phyloP scores from a whole-genome alignment of 768 basidiomycete genomes.

The Leccinum ochraceum region DNA sequence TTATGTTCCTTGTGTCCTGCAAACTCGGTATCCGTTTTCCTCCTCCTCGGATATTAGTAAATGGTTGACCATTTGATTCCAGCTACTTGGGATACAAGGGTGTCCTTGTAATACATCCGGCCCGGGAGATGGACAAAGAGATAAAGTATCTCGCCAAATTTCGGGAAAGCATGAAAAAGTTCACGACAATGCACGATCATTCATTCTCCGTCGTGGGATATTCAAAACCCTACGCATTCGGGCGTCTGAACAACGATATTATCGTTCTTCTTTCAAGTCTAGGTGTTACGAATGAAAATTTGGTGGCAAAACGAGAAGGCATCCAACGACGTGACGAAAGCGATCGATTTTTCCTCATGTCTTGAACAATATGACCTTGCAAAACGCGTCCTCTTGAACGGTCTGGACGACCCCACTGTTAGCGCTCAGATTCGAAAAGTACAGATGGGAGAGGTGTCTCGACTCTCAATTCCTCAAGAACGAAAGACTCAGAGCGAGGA shows the following conservation, averaged over 20 bases:
- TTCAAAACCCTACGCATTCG: conserved; percentile 64
- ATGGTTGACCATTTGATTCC: neutral
- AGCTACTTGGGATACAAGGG: conserved; percentile 76
- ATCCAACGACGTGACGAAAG: conserved; percentile 45
- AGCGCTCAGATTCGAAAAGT: conserved; percentile 40
- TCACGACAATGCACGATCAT: conserved; percentile 51
- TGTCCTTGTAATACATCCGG: conserved; percentile 64
- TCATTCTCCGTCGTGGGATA: conserved; percentile 70
- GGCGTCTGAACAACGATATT: conserved; percentile 69
- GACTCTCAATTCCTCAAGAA: conserved; percentile 46
- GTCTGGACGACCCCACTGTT: conserved; percentile 47
- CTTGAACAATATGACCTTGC: conserved; percentile 49
- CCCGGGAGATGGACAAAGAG: conserved; percentile 41
- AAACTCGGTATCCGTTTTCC: conserved; percentile 49
- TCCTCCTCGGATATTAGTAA: neutral
- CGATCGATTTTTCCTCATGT: conserved; percentile 58
- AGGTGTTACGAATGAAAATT: conserved; percentile 54
- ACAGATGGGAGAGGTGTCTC: conserved; percentile 52
- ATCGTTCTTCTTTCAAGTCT: conserved; percentile 66
- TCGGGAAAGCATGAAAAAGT: conserved; percentile 72
- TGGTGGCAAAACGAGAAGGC: conserved; percentile 59
- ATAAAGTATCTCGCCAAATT: conserved; percentile 51
- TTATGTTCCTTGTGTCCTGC: conserved; percentile 63
- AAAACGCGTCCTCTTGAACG: conserved; percentile 55
- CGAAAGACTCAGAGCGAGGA: conserved; percentile 54